phyloP scores from a whole-genome alignment of 352 stramenopile species.

The Stramenopiles sp. region DNA sequence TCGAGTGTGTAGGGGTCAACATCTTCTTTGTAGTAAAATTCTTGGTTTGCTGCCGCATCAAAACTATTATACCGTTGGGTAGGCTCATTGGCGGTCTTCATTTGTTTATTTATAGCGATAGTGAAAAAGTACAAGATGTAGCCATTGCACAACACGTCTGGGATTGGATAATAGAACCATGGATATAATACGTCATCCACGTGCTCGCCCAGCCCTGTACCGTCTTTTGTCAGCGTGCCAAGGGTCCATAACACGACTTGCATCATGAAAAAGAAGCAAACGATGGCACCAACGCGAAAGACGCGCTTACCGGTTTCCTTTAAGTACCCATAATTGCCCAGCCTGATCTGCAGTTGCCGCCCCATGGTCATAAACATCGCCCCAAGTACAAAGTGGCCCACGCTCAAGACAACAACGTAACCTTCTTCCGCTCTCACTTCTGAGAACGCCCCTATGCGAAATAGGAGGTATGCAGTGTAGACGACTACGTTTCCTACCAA shows the following conservation, averaged over 20 bases:
- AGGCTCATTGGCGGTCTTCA: neutral
- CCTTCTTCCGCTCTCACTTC: neutral
- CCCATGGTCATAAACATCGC: neutral
- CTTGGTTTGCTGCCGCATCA: no score
- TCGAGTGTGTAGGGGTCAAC: no score
- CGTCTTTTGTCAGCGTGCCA: neutral
- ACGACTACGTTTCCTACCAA: neutral
- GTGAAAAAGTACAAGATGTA: neutral
- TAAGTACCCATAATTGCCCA: neutral
- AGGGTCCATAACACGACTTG: neutral
- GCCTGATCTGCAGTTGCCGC: neutral
- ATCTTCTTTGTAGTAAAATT: no score
- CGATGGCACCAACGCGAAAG: neutral
- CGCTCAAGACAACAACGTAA: neutral
- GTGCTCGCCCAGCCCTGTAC: neutral
- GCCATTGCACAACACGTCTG: neutral
- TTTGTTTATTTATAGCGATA: neutral
- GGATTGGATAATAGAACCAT: slow-evolving; percentile 5
- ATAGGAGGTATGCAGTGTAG: neutral
- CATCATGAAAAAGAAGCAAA: neutral
- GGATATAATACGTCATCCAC: neutral
- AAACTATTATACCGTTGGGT: no score
- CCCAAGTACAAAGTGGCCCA: neutral
- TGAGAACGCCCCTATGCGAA: neutral
- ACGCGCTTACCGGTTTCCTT: neutral